These are phyloP conservation scores for Neofusicoccum umdonicola DNA, from an alignment of 2,329 filamentous ascomycete species.

Conservation along the genomic window DNA sequence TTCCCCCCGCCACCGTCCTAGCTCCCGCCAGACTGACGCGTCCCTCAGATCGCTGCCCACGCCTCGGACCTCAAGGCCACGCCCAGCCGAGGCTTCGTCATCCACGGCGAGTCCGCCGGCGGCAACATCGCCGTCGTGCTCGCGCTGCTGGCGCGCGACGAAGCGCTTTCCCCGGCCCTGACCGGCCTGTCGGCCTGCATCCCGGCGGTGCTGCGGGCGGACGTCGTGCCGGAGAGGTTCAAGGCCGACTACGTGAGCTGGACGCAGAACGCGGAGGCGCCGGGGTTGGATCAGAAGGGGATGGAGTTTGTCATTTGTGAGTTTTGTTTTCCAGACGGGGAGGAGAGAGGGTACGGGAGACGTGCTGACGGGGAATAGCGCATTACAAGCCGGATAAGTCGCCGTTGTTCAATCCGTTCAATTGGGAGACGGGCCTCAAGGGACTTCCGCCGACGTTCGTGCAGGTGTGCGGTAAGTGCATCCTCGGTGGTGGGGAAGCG, in stretches of 20 bases:
- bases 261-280: conserved; percentile 21
- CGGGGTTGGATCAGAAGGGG: conserved; percentile 19
- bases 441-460: conserved; percentile 48
- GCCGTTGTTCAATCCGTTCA: conserved; percentile 25
- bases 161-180: conserved; percentile 19
- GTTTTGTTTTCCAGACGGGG: background rate
- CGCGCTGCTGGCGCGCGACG: conserved; percentile 23
- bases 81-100: conserved; percentile 21
- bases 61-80: conserved; percentile 19
- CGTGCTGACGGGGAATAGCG: conserved; percentile 16
- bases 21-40: background rate
- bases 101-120: conserved; percentile 23
- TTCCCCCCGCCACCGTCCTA: no score
- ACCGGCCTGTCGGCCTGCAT: conserved; percentile 21
- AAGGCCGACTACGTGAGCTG: conserved; percentile 22
- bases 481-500: background rate
- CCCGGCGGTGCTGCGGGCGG: conserved; percentile 25
- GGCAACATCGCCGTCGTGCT: conserved; percentile 21
- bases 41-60: conserved; percentile 19
- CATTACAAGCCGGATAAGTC: conserved; percentile 33
- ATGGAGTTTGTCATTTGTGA: conserved; percentile 11
- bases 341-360: background rate
- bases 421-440: conserved; percentile 24
- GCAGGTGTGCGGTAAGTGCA: conserved; percentile 45
- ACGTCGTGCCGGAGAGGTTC: conserved; percentile 25